These are phyloP conservation scores for Alternaria viburni DNA, from an alignment of 2,329 filamentous ascomycete genomes.

Conservation along the genomic window DNA sequence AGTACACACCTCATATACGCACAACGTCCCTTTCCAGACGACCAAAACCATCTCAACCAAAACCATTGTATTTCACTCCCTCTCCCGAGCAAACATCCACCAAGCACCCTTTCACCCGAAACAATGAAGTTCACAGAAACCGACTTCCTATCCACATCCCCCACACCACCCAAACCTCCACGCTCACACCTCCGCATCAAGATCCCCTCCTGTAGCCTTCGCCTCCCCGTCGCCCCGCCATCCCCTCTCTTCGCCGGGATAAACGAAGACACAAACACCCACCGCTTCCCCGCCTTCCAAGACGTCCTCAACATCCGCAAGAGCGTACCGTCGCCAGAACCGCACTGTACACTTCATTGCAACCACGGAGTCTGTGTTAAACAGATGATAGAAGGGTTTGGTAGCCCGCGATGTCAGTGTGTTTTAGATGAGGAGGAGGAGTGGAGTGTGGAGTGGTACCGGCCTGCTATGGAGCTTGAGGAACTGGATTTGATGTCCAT, in stretches of 20 bases:
- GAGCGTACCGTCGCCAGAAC: not conserved
- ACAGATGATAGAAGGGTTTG: not conserved
- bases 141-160: not conserved
- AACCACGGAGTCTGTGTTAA: not conserved
- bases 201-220: not conserved
- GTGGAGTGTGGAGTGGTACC: not conserved
- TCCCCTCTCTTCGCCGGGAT: constrained; percentile 9
- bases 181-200: not conserved
- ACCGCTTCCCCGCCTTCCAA: constrained; percentile 6
- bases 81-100: not conserved
- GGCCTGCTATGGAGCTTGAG: not conserved
- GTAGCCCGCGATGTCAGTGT: not conserved
- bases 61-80: not conserved
- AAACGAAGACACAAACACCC: constrained; percentile 2
- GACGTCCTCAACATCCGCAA: not conserved
- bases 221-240: not conserved
- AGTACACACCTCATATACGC: not conserved
- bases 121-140: constrained; percentile 1
- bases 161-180: not conserved
- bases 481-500: not conserved
- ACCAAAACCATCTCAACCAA: not conserved
- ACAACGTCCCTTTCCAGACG: not conserved
- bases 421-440: not conserved
- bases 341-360: not conserved
- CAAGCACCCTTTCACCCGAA: not conserved